Evolutionary conservation across 1,284 basidiomycete genomes (phyloP).

Genomic region (Hymenochaete sp.): DNA sequence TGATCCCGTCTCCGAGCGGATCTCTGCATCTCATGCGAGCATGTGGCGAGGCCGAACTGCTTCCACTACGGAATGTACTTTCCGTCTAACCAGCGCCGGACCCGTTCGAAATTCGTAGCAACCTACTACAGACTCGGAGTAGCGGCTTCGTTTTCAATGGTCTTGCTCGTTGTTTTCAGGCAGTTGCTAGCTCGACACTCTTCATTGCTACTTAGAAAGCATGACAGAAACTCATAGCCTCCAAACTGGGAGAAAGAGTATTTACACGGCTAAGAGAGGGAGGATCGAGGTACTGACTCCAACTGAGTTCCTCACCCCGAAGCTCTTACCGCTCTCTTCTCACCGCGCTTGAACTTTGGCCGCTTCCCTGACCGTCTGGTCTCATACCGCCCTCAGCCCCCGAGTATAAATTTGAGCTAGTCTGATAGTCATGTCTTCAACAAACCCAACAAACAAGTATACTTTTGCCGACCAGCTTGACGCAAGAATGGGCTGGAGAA

Average conservation of each 20-base stretch:
- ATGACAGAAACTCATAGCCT: constrained; percentile 7
- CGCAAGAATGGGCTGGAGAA: constrained; percentile 13
- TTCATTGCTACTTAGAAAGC: not conserved
- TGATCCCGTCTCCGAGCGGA: constrained; percentile 3
- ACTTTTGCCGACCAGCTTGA: constrained; percentile 8
- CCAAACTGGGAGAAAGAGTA: constrained; percentile 8
- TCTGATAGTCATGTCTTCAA: constrained; percentile 2
- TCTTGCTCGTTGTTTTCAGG: not conserved
- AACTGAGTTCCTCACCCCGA: constrained; percentile 11
- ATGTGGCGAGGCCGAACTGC: constrained; percentile 2
- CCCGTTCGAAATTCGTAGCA: too few species aligned
- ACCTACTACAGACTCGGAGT: too few species aligned
- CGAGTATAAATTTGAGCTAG: constrained; percentile 7
- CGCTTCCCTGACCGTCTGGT: not conserved
- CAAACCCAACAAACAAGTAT: constrained; percentile 1
- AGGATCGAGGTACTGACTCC: constrained; percentile 7
- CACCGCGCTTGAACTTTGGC: constrained; percentile 5
- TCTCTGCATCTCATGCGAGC: constrained; percentile 2
- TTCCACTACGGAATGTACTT: constrained; percentile 1
- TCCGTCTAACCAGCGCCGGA: not conserved
- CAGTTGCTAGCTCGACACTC: not conserved
- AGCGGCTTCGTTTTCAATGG: too few species aligned
- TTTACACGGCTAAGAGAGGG: constrained; percentile 8
- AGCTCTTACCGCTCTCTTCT: not conserved
- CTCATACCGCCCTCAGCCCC: not conserved